Percentiles rank a stretch among this genome's conserved stretches.
These are phyloP conservation scores for Solanum virginianum DNA, from an alignment of 257 asterid genomes.

Conservation along the genomic window DNA sequence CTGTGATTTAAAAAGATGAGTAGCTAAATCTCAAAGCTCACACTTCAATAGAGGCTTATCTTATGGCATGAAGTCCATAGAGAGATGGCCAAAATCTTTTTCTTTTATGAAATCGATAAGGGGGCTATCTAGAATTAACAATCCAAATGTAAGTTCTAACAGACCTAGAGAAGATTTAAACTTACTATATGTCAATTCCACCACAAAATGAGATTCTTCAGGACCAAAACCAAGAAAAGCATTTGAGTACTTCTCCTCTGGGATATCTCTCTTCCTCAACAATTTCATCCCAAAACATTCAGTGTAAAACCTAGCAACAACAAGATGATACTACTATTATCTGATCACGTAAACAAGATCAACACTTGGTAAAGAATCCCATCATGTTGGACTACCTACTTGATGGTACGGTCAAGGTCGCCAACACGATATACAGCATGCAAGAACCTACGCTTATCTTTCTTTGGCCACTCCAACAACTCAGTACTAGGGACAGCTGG, in stretches of 20 bases:
- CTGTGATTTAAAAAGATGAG: not conserved
- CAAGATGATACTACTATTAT: not conserved
- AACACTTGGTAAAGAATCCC: not conserved
- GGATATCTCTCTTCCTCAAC: conserved; percentile 83
- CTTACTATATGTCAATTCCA: conserved; percentile 95
- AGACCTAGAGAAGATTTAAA: not conserved
- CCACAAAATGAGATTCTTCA: conserved; percentile 77
- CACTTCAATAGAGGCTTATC: not conserved
- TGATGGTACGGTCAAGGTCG: conserved; percentile 91
- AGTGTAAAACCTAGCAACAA: conserved; percentile 64
- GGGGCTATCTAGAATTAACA: not conserved
- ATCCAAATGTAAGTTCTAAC: not conserved
- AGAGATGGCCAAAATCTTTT: not conserved
- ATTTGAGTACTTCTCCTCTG: conserved; percentile 85
- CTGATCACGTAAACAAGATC: not conserved
- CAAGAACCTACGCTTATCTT: conserved; percentile 70
- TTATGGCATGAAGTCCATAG: not conserved
- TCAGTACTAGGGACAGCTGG: conserved; percentile 45
- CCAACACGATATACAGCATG: conserved; percentile 98
- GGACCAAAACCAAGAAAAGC: conserved; percentile 99
- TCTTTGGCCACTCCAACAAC: conserved; percentile 84
- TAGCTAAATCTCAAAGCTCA: not conserved
- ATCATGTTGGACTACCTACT: conserved; percentile 24
- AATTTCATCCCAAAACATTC: conserved; percentile 92
- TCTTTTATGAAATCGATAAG: not conserved